Percentiles rank a stretch among this genome's conserved stretches.
phyloP scores from a whole-genome alignment of 2,329 filamentous ascomycete species.

The Monilinia fructigena region DNA sequence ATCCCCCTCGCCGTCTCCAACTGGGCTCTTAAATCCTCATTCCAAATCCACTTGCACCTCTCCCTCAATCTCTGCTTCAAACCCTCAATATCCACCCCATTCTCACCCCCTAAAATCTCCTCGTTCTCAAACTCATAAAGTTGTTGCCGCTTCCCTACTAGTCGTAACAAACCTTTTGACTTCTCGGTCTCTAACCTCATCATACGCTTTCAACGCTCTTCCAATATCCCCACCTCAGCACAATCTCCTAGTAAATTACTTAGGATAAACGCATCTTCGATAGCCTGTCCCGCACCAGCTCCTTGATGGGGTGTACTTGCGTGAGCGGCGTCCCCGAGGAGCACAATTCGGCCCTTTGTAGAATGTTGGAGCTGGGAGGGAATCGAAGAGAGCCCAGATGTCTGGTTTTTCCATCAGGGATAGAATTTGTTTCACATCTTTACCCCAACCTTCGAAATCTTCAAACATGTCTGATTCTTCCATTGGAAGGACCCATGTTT shows the following conservation, averaged over 20 bases:
- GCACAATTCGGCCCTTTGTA: slow-evolving; percentile 45
- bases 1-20: slow-evolving; percentile 43
- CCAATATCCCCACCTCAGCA: slow-evolving; percentile 40
- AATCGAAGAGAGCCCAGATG: slow-evolving; percentile 56
- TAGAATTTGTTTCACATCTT: slow-evolving; percentile 41
- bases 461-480: slow-evolving; percentile 42
- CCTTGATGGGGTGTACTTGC: slow-evolving; percentile 55
- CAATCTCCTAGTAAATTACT: slow-evolving; percentile 49
- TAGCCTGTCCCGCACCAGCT: slow-evolving; percentile 54
- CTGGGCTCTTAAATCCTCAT: slow-evolving; percentile 40
- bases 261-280: slow-evolving; percentile 53
- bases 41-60: slow-evolving; percentile 43
- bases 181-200: slow-evolving; percentile 44
- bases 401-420: slow-evolving; percentile 43
- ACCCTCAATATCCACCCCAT: slow-evolving; percentile 41
- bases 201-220: slow-evolving; percentile 52
- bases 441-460: slow-evolving; percentile 44
- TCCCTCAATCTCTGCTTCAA: slow-evolving; percentile 42
- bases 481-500: slow-evolving; percentile 44
- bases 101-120: slow-evolving; percentile 40
- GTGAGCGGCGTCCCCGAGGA: slow-evolving; percentile 58
- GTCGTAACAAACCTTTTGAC: slow-evolving; percentile 37
- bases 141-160: slow-evolving; percentile 32
- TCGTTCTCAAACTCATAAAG: slow-evolving; percentile 49
- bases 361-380: slow-evolving; percentile 47